Conservation (phyloP, 179 eudicot genomes). For the Patellifolia procumbens region DNA sequence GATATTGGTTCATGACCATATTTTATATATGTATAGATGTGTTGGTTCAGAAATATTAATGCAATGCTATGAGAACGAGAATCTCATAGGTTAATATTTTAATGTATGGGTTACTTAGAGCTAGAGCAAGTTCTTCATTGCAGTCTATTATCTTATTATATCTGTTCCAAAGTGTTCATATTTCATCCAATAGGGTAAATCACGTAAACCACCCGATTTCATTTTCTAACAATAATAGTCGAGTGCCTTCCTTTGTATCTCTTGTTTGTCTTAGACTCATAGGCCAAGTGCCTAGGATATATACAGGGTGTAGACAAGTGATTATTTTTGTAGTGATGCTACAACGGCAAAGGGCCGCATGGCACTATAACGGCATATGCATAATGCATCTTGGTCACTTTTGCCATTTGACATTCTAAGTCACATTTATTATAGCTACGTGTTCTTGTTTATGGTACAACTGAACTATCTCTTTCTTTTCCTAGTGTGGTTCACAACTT, state of each 20-base stretch:
- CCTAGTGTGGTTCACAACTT: conserved; percentile 14
- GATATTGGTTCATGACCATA: no score
- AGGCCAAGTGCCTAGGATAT: not conserved
- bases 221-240: no score
- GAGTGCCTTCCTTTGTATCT: not conserved
- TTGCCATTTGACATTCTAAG: not conserved
- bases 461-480: not conserved
- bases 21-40: no score
- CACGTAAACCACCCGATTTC: no score
- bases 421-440: conserved; percentile 12
- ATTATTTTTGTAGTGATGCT: not conserved
- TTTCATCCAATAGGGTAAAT: no score
- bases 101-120: no score
- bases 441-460: not conserved
- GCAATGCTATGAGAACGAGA: no score
- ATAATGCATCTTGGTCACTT: conserved; percentile 4
- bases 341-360: not conserved
- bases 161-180: no score
- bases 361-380: not conserved
- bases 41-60: no score
- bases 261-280: not conserved
- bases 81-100: no score
- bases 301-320: not conserved
- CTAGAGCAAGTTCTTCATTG: no score
- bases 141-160: no score